These are phyloP conservation scores for Hypoxylon sp. DNA, from an alignment of 2,329 filamentous ascomycete species.

Conservation along the genomic window DNA sequence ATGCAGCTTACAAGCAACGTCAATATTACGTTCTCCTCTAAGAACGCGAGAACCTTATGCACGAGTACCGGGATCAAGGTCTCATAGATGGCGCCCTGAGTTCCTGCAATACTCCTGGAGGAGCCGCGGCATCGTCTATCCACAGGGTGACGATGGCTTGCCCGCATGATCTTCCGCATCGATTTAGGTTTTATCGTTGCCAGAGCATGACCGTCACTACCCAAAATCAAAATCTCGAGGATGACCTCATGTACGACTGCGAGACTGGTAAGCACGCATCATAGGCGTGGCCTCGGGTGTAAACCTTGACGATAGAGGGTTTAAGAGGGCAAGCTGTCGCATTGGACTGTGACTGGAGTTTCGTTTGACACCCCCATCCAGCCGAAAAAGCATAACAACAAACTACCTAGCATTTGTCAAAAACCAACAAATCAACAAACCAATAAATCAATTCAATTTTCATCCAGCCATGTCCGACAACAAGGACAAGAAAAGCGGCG, in stretches of 20 bases:
- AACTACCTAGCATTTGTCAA: too few species aligned
- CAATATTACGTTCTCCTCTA: background rate
- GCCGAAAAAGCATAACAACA: slow-evolving; percentile 1
- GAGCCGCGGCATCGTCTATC: too few species aligned
- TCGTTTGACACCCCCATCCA: too few species aligned
- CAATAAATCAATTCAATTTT: background rate
- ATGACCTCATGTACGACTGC: slow-evolving; percentile 18
- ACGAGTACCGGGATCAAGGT: background rate
- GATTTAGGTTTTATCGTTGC: background rate
- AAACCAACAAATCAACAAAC: background rate
- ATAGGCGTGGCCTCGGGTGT: background rate
- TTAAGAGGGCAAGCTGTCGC: slow-evolving; percentile 7
- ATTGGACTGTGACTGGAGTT: background rate
- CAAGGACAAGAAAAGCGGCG: slow-evolving; percentile 38
- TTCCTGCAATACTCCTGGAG: too few species aligned
- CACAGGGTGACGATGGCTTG: background rate
- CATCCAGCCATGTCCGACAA: slow-evolving; percentile 32
- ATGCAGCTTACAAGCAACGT: background rate
- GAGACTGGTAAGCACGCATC: slow-evolving; percentile 4
- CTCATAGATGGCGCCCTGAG: background rate
- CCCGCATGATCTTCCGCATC: background rate
- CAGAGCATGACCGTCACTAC: background rate
- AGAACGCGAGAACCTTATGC: background rate
- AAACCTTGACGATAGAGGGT: slow-evolving; percentile 3
- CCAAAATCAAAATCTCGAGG: background rate